These are phyloP conservation scores for Capsicum pubescens DNA, from an alignment of 257 asterid species.

Conservation along the genomic window DNA sequence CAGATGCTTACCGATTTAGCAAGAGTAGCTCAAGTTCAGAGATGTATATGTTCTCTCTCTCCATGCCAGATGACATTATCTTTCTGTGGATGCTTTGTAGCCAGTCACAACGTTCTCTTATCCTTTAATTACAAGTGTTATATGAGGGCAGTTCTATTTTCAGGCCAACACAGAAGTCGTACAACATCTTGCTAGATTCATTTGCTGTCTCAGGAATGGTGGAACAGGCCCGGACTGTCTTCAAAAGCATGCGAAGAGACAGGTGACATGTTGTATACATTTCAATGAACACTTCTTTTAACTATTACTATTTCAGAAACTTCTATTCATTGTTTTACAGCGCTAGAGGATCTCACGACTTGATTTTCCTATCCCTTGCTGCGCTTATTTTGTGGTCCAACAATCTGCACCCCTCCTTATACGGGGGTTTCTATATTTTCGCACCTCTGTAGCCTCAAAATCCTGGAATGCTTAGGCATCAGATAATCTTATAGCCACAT, in stretches of 20 bases:
- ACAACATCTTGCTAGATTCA: constrained; percentile 94
- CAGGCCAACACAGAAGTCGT: constrained; percentile 96
- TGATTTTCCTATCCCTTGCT: neutral
- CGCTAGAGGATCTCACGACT: neutral
- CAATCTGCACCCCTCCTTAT: neutral
- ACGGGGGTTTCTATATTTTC: neutral
- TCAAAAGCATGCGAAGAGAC: constrained; percentile 99
- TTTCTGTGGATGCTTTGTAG: constrained; percentile 2
- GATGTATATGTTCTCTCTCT: neutral
- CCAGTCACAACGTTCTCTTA: neutral
- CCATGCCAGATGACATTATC: neutral
- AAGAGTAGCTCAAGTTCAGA: constrained; percentile 1
- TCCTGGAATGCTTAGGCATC: neutral
- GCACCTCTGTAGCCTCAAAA: neutral
- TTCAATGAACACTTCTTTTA: neutral
- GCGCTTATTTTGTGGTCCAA: neutral
- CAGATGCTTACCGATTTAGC: neutral
- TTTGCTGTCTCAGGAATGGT: constrained; percentile 99
- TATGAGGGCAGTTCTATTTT: constrained; percentile 24
- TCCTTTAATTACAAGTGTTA: constrained; percentile 17
- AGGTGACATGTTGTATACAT: constrained; percentile 46
- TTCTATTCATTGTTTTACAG: neutral
- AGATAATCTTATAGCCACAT: neutral
- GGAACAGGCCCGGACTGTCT: constrained; percentile 83
- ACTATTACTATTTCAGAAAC: neutral